Percentiles rank a stretch among this genome's conserved stretches.
Evolutionary conservation across 2,329 filamentous ascomycete genomes (phyloP).

Genomic region (Truncatella angustata): DNA sequence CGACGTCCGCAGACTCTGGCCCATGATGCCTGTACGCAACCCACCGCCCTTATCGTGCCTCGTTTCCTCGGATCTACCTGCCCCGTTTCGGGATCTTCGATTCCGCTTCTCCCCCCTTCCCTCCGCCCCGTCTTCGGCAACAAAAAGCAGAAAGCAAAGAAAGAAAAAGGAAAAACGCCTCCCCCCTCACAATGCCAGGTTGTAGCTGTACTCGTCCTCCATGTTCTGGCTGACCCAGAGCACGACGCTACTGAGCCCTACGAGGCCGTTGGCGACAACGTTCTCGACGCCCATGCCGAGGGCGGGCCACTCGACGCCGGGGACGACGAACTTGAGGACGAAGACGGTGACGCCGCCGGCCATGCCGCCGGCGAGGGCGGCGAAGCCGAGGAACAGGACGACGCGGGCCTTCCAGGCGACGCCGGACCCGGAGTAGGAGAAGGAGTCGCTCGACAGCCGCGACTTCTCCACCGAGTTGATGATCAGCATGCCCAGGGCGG

Average conservation of each 20-base stretch:
- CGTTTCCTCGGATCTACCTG: too few species aligned
- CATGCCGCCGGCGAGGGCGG: slow-evolving; percentile 64
- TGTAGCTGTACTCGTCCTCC: slow-evolving; percentile 71
- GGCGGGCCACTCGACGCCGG: slow-evolving; percentile 56
- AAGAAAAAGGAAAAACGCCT: not conserved
- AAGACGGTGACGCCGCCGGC: slow-evolving; percentile 68
- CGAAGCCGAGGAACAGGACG: slow-evolving; percentile 66
- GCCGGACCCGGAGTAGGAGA: slow-evolving; percentile 60
- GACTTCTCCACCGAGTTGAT: slow-evolving; percentile 70
- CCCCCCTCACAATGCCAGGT: slow-evolving; percentile 52
- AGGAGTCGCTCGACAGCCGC: slow-evolving; percentile 61
- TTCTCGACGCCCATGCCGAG: slow-evolving; percentile 65
- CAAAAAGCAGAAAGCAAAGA: too few species aligned
- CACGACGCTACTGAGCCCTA: slow-evolving; percentile 62
- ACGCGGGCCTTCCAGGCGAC: slow-evolving; percentile 69
- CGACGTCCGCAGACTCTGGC: too few species aligned
- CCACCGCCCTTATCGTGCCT: too few species aligned
- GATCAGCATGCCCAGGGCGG: slow-evolving; percentile 66
- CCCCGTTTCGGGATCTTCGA: too few species aligned
- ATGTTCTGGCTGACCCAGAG: slow-evolving; percentile 71
- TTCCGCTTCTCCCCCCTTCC: not conserved
- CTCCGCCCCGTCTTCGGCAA: not conserved
- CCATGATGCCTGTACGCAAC: too few species aligned
- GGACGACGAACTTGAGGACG: slow-evolving; percentile 63
- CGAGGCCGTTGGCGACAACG: slow-evolving; percentile 62